Percentiles rank a stretch among this genome's conserved stretches.
Evolutionary conservation across 495 filamentous ascomycete species (phyloP).

Genomic region (Tuber borchii): DNA sequence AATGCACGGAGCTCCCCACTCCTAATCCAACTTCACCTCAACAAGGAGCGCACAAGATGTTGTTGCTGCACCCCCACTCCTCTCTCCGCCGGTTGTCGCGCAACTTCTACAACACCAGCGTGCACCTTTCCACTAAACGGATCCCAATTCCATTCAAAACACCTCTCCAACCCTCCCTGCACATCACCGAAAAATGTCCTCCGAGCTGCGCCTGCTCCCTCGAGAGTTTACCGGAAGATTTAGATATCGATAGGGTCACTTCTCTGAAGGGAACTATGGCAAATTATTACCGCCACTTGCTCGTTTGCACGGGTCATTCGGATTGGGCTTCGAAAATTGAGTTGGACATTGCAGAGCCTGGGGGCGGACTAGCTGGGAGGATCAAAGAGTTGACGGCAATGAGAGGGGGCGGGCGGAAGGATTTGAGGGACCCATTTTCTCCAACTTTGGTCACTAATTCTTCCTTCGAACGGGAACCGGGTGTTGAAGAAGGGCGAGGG

Average conservation of each 20-base stretch:
- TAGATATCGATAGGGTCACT: constrained; percentile 69
- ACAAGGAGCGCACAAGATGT: background rate
- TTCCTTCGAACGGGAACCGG: constrained; percentile 23
- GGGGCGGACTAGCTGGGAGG: constrained; percentile 60
- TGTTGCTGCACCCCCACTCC: background rate
- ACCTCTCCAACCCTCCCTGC: constrained; percentile 7
- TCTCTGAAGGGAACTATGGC: constrained; percentile 68
- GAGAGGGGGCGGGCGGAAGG: constrained; percentile 60
- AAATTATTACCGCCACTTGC: constrained; percentile 68
- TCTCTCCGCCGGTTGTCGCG: background rate
- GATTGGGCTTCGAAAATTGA: constrained; percentile 78
- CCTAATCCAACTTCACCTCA: background rate
- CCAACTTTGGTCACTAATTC: constrained; percentile 30
- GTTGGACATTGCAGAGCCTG: constrained; percentile 48
- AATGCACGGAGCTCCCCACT: background rate
- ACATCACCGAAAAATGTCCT: constrained; percentile 19
- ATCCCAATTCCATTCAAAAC: constrained; percentile 9
- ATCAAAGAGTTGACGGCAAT: constrained; percentile 62
- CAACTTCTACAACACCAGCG: background rate
- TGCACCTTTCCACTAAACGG: background rate
- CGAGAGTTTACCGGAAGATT: constrained; percentile 48
- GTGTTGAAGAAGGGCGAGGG: constrained; percentile 5
- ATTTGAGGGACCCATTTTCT: constrained; percentile 22
- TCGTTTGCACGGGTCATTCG: constrained; percentile 69
- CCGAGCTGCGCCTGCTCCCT: constrained; percentile 20